Evolutionary conservation across 345 rosid genomes (phyloP).

Genomic region (Citrus trifoliata): DNA sequence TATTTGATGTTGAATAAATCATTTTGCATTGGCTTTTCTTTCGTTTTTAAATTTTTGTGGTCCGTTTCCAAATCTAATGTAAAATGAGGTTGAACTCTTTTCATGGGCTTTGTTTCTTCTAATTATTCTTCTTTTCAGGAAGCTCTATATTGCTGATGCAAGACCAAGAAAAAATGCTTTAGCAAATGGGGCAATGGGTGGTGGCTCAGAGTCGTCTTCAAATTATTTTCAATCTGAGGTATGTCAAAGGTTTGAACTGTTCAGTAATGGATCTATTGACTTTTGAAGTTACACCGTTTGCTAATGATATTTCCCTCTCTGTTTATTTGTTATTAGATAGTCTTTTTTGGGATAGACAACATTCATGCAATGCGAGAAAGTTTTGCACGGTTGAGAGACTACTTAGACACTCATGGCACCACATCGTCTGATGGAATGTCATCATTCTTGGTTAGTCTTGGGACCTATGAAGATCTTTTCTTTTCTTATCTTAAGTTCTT

Average conservation of each 20-base stretch:
- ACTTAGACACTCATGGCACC: slow-evolving; percentile 91
- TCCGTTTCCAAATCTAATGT: neutral
- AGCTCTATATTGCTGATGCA: slow-evolving; percentile 96
- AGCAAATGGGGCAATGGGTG: slow-evolving; percentile 99
- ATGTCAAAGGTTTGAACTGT: slow-evolving; percentile 27
- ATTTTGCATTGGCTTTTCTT: neutral
- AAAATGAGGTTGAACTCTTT: neutral
- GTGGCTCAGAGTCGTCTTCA: slow-evolving; percentile 99
- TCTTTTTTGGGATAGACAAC: slow-evolving; percentile 97
- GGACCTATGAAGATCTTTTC: neutral
- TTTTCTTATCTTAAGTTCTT: neutral
- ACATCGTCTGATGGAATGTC: slow-evolving; percentile 96
- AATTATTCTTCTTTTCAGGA: slow-evolving; percentile 45
- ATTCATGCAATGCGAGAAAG: slow-evolving; percentile 99
- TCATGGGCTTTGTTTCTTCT: neutral
- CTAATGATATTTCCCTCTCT: slow-evolving; percentile 16
- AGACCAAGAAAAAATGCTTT: slow-evolving; percentile 98
- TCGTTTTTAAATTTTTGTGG: neutral
- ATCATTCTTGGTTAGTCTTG: slow-evolving; percentile 78
- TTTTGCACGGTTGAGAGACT: slow-evolving; percentile 93
- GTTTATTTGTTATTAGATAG: slow-evolving; percentile 52
- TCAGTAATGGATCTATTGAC: slow-evolving; percentile 14
- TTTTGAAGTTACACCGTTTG: slow-evolving; percentile 7
- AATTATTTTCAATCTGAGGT: slow-evolving; percentile 97
- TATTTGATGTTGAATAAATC: neutral